These are phyloP conservation scores for Taxillus chinensis DNA, from an alignment of 164 flowering plant genomes.

Conservation along the genomic window DNA sequence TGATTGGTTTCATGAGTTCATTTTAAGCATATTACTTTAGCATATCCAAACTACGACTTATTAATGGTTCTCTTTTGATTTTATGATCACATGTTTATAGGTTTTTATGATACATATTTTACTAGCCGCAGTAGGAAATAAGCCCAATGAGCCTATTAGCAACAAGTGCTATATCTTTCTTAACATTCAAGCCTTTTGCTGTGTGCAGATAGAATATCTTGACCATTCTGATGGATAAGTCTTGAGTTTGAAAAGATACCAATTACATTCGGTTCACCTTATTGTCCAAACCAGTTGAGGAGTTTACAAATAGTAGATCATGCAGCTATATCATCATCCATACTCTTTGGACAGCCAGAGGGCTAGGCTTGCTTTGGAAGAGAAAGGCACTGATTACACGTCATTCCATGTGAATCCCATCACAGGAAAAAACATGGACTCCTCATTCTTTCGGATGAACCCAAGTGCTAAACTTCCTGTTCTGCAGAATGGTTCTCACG, in stretches of 20 bases:
- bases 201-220: too few relatives aligned
- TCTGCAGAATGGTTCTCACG: constrained; percentile 77
- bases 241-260: background rate
- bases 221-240: background rate
- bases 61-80: too few relatives aligned
- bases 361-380: constrained; percentile 91
- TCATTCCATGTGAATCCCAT: constrained; percentile 82
- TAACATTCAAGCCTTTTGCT: too few relatives aligned
- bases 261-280: background rate
- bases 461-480: constrained; percentile 75
- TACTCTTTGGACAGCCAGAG: constrained; percentile 86
- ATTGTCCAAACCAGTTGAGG: background rate
- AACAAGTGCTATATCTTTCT: too few relatives aligned
- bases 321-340: constrained; percentile 97
- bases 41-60: too few relatives aligned
- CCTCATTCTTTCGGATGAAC: constrained; percentile 72
- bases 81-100: too few relatives aligned
- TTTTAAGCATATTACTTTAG: too few relatives aligned
- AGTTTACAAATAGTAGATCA: constrained; percentile 23
- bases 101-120: too few relatives aligned
- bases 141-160: too few relatives aligned
- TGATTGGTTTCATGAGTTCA: too few relatives aligned
- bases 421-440: constrained; percentile 82
- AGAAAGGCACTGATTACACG: constrained; percentile 77
- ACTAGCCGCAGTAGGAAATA: too few relatives aligned